phyloP scores from a whole-genome alignment of 2,329 filamentous ascomycete species.

The Neofusicoccum kwambonambiense region DNA sequence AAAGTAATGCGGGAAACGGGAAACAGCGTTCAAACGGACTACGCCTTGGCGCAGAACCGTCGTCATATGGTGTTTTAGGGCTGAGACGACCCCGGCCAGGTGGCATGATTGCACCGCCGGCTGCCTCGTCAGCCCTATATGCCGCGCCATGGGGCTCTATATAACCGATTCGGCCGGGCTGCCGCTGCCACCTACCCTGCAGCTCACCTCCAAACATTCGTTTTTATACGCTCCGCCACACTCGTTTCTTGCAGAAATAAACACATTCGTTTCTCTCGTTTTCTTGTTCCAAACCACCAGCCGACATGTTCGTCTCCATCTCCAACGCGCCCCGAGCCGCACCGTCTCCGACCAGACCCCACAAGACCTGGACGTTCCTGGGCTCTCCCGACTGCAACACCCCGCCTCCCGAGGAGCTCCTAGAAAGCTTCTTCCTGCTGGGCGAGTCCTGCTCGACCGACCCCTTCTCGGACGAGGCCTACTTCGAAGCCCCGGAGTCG shows the following conservation, averaged over 20 bases:
- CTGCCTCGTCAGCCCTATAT: background rate
- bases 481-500: background rate
- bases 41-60: too few relatives aligned
- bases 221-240: background rate
- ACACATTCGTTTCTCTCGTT: background rate
- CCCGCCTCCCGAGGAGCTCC: background rate
- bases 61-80: background rate
- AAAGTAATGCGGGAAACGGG: too few relatives aligned
- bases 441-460: background rate
- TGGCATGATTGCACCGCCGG: background rate
- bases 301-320: conserved; percentile 1
- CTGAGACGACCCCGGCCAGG: background rate
- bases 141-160: background rate
- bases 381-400: background rate
- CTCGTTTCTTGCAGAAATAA: background rate
- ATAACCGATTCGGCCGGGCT: too few relatives aligned
- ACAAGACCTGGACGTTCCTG: background rate
- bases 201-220: background rate
- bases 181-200: background rate
- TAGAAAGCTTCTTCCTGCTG: background rate
- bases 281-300: background rate
- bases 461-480: background rate
- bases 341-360: background rate
- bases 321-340: background rate
- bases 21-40: too few relatives aligned